Base-by-base conservation (phyloP, 169 alveolate genomes). In the Toxoplasma gondii region DNA sequence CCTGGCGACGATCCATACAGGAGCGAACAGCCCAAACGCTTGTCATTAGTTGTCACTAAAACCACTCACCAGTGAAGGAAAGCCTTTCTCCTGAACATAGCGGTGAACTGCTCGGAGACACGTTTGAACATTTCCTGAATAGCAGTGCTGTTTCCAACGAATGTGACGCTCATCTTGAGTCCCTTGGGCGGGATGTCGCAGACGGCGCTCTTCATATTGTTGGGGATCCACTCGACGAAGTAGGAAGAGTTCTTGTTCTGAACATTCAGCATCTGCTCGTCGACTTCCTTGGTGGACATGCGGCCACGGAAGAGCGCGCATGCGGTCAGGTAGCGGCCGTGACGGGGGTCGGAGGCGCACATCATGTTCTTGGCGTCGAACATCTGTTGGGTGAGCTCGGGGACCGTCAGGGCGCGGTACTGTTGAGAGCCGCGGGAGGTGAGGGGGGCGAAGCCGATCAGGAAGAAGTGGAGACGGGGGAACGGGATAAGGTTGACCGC, bases 321-420 rank as follows among this genome's bases (percentile, higher is more conserved):
- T 53, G 99, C 99, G 91, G 99, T 99, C 94, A 99, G 98, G 97
- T 99, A 99, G 96, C 99, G 98, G 88, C 99, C 99, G 97, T 99
- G 99, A 97, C 99, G 98, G 91, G 99, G 99, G 97, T 99, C 99
- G 64, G 99, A 98, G 70, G 99, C 99, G 98, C 99, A 99, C 99
- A 99, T 99, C 99, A 99, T 99, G 98, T 99, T 99, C 97, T 99
- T 97, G 94, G 99, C 99, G 94, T 99, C 99, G 98, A 99, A 99
- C 99, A 99, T 98, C 96, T 99, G 99, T 97, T 99, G 99, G 74
- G 99, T 99, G 88, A 99, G 98, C 96, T 99, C 99, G 36, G 97
- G 96, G 45, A 99, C 99, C 44, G 99, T 98, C 91, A 99, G 97
- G 67, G 99, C 99, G 95, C 99, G 98, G 99, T 99, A 99, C 97